These are phyloP conservation scores for Trypanosoma lewisi DNA, from an alignment of 208 protist genomes.

Conservation along the genomic window DNA sequence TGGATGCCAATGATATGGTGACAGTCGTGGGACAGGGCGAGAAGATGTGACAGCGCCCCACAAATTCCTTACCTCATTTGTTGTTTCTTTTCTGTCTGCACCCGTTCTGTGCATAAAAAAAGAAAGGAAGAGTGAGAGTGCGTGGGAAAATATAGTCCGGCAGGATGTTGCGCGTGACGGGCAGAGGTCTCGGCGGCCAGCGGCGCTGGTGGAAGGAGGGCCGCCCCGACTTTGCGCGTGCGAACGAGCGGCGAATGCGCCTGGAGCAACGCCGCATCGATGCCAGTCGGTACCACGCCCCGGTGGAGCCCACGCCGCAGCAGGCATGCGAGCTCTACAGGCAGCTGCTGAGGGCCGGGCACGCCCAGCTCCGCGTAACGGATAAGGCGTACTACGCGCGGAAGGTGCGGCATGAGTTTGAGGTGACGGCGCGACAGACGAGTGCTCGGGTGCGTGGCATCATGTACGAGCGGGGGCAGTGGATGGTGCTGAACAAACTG, in stretches of 20 bases:
- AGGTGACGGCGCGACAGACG: conserved; percentile 83
- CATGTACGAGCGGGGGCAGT: conserved; percentile 89
- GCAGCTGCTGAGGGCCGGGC: conserved; percentile 57
- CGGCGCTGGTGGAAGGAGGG: conserved; percentile 79
- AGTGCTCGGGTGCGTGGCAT: conserved; percentile 84
- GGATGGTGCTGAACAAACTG: conserved; percentile 77
- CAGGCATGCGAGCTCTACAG: conserved; percentile 71
- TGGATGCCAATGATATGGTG: conserved; percentile 5
- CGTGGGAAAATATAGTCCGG: background rate
- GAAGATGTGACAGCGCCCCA: background rate
- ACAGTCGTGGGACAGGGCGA: background rate
- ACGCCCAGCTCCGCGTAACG: conserved; percentile 54
- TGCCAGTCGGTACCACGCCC: conserved; percentile 37
- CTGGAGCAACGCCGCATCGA: conserved; percentile 71
- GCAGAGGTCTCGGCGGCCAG: conserved; percentile 18
- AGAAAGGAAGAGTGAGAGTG: background rate
- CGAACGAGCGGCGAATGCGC: conserved; percentile 50
- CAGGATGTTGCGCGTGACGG: conserved; percentile 31
- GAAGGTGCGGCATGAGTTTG: conserved; percentile 83
- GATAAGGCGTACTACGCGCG: conserved; percentile 68
- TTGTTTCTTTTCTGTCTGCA: background rate
- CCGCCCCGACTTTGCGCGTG: conserved; percentile 64
- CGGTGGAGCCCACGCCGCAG: conserved; percentile 68
- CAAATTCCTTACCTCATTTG: background rate
- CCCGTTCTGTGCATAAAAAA: background rate